Evolutionary conservation across 257 asterid genomes (phyloP), one percentile per base, ranked within the genome.

Genomic region (Mitragyna speciosa): DNA sequence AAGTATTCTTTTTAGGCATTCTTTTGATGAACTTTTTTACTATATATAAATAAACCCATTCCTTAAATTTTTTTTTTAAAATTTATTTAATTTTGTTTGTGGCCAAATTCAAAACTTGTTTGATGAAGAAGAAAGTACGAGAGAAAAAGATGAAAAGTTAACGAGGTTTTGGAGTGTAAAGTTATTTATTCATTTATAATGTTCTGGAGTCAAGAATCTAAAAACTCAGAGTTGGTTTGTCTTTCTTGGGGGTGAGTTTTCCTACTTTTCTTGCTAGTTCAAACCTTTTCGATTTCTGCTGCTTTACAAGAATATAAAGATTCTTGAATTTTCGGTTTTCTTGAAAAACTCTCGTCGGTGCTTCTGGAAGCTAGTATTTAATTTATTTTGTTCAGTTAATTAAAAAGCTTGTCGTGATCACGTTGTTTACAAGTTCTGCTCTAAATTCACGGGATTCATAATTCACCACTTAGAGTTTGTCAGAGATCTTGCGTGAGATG

Each of bases 61-160:
- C 11, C 15, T 17, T 39, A 26, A 51, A n/a, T n/a, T 68, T 17
- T 70, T 8, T 51, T 26, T 61, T 36, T 4, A 1, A 36, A 36
- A 20, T 49, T 31, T n/a, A 17, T 28, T 52, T 68, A 39, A 10
- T 65, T 11, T 72, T 47, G 30, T 41, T 58, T 49, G 19, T 22
- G 5, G 47, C 39, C 41, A 48, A 47, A 58, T 11, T 49, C 19
- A 14, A 24, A 19, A 48, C 70, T 69, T 54, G 82, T 77, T 19
- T 70, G 70, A 76, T 71, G 30, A 30, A 70, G 61, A 54, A 20
- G 77, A 24, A 11, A 6, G 11, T 8, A 43, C 7, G 47, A 43
- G 47, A 7, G 47, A 43, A 61, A 24, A 61, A 76, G 79, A 61
- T 70, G 70, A 76, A 75, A 33, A 70, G 72, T 31, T n/a, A 75